These are phyloP conservation scores for Tuber aestivum DNA, from an alignment of 495 filamentous ascomycete species.

Conservation along the genomic window DNA sequence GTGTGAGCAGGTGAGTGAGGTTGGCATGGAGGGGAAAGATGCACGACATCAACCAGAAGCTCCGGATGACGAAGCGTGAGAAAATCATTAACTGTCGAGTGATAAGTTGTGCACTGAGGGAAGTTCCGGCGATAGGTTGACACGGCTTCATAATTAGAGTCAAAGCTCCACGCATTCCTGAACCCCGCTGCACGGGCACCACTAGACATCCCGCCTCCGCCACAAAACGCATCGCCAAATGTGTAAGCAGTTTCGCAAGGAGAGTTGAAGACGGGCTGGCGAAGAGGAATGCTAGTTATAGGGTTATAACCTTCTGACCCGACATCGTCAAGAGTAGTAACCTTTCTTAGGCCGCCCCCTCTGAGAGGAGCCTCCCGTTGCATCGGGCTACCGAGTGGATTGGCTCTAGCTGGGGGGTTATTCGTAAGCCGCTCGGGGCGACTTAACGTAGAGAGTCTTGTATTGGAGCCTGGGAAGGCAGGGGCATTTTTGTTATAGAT, in stretches of 20 bases:
- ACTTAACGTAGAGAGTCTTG: neutral
- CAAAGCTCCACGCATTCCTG: conserved; percentile 37
- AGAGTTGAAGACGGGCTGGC: neutral
- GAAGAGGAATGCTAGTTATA: neutral
- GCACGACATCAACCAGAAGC: conserved; percentile 61
- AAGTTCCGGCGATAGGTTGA: conserved; percentile 53
- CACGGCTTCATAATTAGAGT: conserved; percentile 31
- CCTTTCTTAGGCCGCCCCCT: neutral
- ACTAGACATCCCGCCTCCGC: conserved; percentile 39
- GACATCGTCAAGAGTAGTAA: neutral
- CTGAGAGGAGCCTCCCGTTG: neutral
- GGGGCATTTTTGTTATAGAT: neutral
- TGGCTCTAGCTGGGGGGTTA: neutral
- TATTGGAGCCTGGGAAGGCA: neutral
- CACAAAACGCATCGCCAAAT: conserved; percentile 42
- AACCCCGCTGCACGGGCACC: conserved; percentile 37
- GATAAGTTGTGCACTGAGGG: conserved; percentile 45
- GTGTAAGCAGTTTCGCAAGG: conserved; percentile 24
- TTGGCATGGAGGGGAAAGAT: conserved; percentile 81
- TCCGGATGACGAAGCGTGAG: conserved; percentile 37
- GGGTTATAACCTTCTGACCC: neutral
- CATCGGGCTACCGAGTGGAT: neutral
- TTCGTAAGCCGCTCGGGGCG: neutral
- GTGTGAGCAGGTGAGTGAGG: conserved; percentile 76
- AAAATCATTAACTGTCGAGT: conserved; percentile 51